Conservation (phyloP, 106 monocot genomes). For the Narthecium ossifragum region DNA sequence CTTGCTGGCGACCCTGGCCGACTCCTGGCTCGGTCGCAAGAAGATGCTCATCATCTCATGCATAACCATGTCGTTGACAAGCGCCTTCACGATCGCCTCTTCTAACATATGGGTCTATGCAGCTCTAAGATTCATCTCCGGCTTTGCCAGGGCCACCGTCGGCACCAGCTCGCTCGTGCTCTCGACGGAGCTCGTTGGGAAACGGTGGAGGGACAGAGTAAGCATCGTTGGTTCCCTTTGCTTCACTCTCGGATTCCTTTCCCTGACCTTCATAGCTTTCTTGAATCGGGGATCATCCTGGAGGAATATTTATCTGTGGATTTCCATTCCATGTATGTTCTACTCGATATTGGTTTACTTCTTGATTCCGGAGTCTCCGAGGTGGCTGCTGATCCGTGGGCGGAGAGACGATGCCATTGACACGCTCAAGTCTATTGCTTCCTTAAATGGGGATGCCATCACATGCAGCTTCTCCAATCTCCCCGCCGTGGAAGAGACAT, state of each 20-base stretch:
- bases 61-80: slow-evolving; percentile 17
- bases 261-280: slow-evolving; percentile 27
- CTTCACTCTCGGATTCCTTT: slow-evolving; percentile 24
- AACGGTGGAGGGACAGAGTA: slow-evolving; percentile 16
- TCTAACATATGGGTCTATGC: slow-evolving; percentile 15
- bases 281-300: slow-evolving; percentile 9
- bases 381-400: slow-evolving; percentile 70
- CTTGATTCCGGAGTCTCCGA: slow-evolving; percentile 44
- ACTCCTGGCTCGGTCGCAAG: slow-evolving; percentile 31
- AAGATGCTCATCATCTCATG: slow-evolving; percentile 25
- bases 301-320: slow-evolving; percentile 30
- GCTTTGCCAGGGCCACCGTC: slow-evolving; percentile 24
- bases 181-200: slow-evolving; percentile 19
- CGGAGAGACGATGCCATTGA: slow-evolving; percentile 50
- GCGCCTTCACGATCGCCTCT: slow-evolving; percentile 10
- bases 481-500: no score
- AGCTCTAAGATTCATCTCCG: slow-evolving; percentile 15
- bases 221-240: slow-evolving; percentile 20
- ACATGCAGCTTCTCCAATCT: no score
- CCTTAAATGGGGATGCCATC: no score
- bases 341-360: slow-evolving; percentile 24
- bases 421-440: no score
- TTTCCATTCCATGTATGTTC: slow-evolving; percentile 10
- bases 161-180: slow-evolving; percentile 28
- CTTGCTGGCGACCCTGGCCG: slow-evolving; percentile 17